Evolutionary conservation across 78 protist species (phyloP), one percentile per base, ranked within the genome.

Genomic region (Polysphondylium violaceum): DNA sequence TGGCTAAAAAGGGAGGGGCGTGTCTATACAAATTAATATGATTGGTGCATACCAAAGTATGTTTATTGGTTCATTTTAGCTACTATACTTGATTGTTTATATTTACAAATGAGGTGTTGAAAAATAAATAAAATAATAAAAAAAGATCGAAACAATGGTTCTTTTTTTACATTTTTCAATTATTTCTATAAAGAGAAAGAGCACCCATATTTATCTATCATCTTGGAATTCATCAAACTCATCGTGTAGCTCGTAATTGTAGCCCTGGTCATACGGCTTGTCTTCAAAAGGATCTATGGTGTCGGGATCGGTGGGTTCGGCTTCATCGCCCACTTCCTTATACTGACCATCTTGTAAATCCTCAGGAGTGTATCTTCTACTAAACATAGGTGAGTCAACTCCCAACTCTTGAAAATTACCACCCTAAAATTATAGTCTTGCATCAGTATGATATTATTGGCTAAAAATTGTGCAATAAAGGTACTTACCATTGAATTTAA

Each of bases 171-270:
- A n/a, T n/a, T n/a, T n/a, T n/a, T n/a, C n/a, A n/a, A n/a, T n/a
- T n/a, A n/a, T n/a, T n/a, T n/a, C n/a, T n/a, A n/a, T n/a, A n/a
- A n/a, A n/a, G n/a, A n/a, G n/a, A n/a, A n/a, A n/a, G n/a, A n/a
- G n/a, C n/a, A n/a, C n/a, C n/a, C 36, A 8, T 9, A 47, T 47
- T 63, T 76, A 65, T 61, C 47, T 67, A n/a, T 76, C 87, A 63
- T 76, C 87, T 2, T 60, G 67, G 47, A 60, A 76, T 43, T 63
- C 25, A 47, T 56, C 73, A 23, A 38, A 76, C 35, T 76, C 87
- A n/a, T 76, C 87, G 12, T 76, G 74, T 4, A 76, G 19, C 27
- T 74, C 43, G 53, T 63, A 76, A 16, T 69, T 69, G 43, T 25
- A 69, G 3, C 76, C 56, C 40, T 65, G 53, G 8, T 44, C 76